Base-by-base conservation (phyloP, 331 rosid species). In the Telfairia occidentalis region DNA sequence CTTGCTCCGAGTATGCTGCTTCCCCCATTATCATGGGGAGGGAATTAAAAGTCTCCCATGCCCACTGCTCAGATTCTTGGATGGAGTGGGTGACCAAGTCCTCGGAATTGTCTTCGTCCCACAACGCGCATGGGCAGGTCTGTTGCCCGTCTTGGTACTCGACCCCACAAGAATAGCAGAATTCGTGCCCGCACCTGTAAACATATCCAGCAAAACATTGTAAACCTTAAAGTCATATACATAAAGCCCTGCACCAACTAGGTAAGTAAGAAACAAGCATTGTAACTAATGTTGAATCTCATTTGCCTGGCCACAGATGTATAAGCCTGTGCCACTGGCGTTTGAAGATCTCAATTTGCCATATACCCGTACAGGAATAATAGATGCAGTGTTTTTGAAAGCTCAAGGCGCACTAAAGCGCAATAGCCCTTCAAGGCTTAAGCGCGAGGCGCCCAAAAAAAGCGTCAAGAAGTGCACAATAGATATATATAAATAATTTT, bases 21-120 rank as follows among this genome's bases (percentile, higher is more conserved):
- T n/a, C n/a, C 8, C 90, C 98, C 86, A 73, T 85, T 81, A 86
- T 76, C 96, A 86, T 85, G 19, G 98, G 92, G 23, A 88, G 82
- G 1, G 97, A 92, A 67, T 92, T 90, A 82, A 92, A 88, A 70
- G 97, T 88, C 80, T 91, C 96, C 96, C 98, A 91, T 29, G 97
- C 89, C 98, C 97, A 94, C 82, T 94, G 98, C 78, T 94, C 97
- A 7, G 98, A 94, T 87, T 91, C 96, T 83, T 91, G 97, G 82
- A 90, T 84, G 69, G 97, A 90, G 73, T 84, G 89, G 19, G 87
- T 74, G 42, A 83, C 83, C 4, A 86, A 78, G 75, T 89, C 88
- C 79, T 84, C 90, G 1, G 89, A 76, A 75, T 81, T 82, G 49
- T 83, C 87, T 83, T 90, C 96, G 23, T 90, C 97, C 96, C 98